A percentile compares a stretch with the other conserved stretches of the same genome.
phyloP scores from a whole-genome alignment of 1,284 basidiomycete genomes.

The Anthracocystis panici-leucophaei region DNA sequence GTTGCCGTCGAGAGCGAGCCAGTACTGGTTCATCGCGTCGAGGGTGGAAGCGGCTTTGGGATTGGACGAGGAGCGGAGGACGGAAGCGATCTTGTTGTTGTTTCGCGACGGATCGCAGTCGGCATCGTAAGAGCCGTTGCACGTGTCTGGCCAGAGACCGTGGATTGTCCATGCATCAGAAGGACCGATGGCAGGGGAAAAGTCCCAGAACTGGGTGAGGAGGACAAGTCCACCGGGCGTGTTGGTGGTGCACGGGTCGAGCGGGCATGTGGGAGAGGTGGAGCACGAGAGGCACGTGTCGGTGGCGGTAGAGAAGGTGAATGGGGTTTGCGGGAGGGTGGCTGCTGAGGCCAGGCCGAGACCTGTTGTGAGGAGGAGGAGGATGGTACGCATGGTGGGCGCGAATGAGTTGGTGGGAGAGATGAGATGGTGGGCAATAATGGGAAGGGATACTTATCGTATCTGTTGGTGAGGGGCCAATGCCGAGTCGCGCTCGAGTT shows the following conservation, averaged over 20 bases:
- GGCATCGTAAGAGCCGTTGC: conserved; percentile 39
- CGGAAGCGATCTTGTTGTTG: conserved; percentile 29
- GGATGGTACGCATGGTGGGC: conserved; percentile 7
- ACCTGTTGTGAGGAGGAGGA: neutral
- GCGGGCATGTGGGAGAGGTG: conserved; percentile 18
- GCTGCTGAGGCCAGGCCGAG: conserved; percentile 5
- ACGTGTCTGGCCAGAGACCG: conserved; percentile 56
- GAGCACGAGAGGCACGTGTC: conserved; percentile 38
- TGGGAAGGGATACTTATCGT: neutral
- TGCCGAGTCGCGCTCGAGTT: neutral
- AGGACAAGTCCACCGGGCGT: conserved; percentile 55
- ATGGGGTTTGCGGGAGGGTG: conserved; percentile 17
- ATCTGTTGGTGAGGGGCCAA: neutral
- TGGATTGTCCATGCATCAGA: conserved; percentile 53
- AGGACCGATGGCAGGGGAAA: conserved; percentile 49
- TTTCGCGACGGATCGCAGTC: conserved; percentile 45
- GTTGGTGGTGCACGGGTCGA: conserved; percentile 47
- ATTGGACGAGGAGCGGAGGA: conserved; percentile 19
- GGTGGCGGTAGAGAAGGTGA: conserved; percentile 4
- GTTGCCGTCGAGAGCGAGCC: conserved; percentile 50
- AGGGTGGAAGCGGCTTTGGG: conserved; percentile 25
- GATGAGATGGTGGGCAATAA: neutral
- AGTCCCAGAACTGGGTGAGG: conserved; percentile 57
- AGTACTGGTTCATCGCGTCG: conserved; percentile 56
- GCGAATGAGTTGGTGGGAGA: conserved; percentile 1